Conservation (phyloP, 192 early-diverging fungal species). For the Lunasporangiospora selenospora region DNA sequence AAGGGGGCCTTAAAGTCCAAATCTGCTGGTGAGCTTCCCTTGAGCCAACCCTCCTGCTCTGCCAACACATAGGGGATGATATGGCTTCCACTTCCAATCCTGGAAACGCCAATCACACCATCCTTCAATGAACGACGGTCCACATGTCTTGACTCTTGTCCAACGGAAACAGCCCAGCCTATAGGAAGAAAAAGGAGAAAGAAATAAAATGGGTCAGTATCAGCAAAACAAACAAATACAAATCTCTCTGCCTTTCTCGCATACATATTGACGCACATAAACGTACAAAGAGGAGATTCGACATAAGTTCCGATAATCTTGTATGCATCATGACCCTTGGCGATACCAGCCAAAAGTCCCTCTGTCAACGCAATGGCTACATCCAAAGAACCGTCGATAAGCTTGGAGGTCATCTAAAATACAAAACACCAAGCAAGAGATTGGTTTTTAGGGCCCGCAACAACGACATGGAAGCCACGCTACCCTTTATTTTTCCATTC, state of each 20-base stretch:
- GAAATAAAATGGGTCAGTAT: conserved; percentile 32
- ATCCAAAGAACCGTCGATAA: conserved; percentile 75
- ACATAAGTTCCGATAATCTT: conserved; percentile 85
- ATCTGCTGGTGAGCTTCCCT: conserved; percentile 9
- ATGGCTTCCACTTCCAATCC: conserved; percentile 83
- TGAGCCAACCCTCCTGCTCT: conserved; percentile 70
- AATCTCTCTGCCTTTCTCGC: too few species aligned
- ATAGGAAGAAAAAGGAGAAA: conserved; percentile 20
- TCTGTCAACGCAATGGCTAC: conserved; percentile 90
- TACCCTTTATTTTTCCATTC: too few species aligned
- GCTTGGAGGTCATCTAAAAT: conserved; percentile 58
- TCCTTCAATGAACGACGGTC: conserved; percentile 49
- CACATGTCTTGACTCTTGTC: conserved; percentile 52
- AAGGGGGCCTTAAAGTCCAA: conserved; percentile 53
- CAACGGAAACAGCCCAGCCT: conserved; percentile 76
- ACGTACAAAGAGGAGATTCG: conserved; percentile 72
- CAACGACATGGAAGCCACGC: too few species aligned
- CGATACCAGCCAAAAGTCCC: conserved; percentile 72
- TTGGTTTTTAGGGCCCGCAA: neutral
- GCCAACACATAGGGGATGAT: conserved; percentile 73
- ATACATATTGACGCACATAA: too few species aligned
- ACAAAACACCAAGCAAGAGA: too few species aligned
- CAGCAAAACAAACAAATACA: too few species aligned
- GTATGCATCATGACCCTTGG: conserved; percentile 65
- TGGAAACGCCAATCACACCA: conserved; percentile 63